Evolutionary conservation across 768 basidiomycete species (phyloP).

Genomic region (Suillus tomentosus): DNA sequence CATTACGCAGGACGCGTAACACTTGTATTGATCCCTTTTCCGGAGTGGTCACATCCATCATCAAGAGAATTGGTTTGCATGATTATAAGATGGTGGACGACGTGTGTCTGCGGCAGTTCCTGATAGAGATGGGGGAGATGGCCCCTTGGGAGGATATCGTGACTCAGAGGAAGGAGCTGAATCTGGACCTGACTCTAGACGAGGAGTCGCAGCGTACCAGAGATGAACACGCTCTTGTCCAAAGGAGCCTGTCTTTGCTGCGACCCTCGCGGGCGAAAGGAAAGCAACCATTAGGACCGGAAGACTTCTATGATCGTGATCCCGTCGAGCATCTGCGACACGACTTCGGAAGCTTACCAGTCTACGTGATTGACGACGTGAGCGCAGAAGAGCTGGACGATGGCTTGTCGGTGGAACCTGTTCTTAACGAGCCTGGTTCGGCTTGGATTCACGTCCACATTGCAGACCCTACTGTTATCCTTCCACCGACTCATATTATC

Average conservation of each 20-base stretch:
- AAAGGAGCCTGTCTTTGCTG: constrained; percentile 20
- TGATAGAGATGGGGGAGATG: constrained; percentile 73
- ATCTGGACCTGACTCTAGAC: constrained; percentile 24
- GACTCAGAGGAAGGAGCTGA: constrained; percentile 40
- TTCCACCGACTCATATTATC: constrained; percentile 70
- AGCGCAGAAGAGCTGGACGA: constrained; percentile 90
- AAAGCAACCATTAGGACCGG: constrained; percentile 49
- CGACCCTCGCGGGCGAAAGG: constrained; percentile 11
- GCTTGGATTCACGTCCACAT: constrained; percentile 90
- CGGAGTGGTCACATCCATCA: constrained; percentile 50
- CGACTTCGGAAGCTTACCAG: constrained; percentile 80
- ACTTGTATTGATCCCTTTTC: constrained; percentile 68
- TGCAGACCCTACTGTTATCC: constrained; percentile 84
- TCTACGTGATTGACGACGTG: constrained; percentile 86
- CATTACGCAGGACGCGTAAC: constrained; percentile 47
- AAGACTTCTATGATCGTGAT: constrained; percentile 68
- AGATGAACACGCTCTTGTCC: constrained; percentile 33
- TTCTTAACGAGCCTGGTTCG: constrained; percentile 55
- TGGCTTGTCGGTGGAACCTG: constrained; percentile 81
- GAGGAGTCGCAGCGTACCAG: constrained; percentile 34
- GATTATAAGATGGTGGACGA: constrained; percentile 25
- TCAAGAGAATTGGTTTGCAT: constrained; percentile 55
- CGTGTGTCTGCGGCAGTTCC: constrained; percentile 44
- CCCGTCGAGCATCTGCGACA: constrained; percentile 71
- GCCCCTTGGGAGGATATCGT: constrained; percentile 80